Evolutionary conservation across 257 asterid genomes (phyloP).

Genomic region (Vinca minor): DNA sequence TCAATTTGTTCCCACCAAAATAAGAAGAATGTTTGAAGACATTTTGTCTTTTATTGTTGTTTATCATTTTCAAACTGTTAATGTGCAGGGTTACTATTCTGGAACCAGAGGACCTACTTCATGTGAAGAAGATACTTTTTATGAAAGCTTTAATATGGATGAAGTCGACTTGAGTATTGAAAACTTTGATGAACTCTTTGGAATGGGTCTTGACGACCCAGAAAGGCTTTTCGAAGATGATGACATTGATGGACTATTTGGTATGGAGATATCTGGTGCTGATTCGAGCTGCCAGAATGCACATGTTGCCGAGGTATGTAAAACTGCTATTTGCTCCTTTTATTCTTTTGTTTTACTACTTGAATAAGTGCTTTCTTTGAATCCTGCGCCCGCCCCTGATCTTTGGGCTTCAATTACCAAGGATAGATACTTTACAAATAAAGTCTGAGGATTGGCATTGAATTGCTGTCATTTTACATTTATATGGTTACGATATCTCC

Average conservation of each 20-base stretch:
- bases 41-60: not conserved
- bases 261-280: slow-evolving; percentile 37
- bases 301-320: slow-evolving; percentile 42
- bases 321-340: not conserved
- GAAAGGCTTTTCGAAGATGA: slow-evolving; percentile 44
- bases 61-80: not conserved
- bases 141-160: slow-evolving; percentile 51
- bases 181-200: slow-evolving; percentile 67
- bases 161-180: slow-evolving; percentile 59
- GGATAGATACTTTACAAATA: no score
- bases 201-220: slow-evolving; percentile 40
- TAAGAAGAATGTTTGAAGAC: not conserved
- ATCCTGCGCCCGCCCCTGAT: no score
- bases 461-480: no score
- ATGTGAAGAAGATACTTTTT: slow-evolving; percentile 36
- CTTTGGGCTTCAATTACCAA: no score
- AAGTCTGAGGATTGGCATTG: no score
- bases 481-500: no score
- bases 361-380: not conserved
- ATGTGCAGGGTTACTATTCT: slow-evolving; percentile 43
- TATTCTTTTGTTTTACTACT: not conserved
- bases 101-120: slow-evolving; percentile 35
- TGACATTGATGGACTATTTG: slow-evolving; percentile 59
- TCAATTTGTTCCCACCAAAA: not conserved
- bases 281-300: slow-evolving; percentile 45